phyloP scores from a whole-genome alignment of 352 stramenopile species.

The Globisporangium carolinianum region DNA sequence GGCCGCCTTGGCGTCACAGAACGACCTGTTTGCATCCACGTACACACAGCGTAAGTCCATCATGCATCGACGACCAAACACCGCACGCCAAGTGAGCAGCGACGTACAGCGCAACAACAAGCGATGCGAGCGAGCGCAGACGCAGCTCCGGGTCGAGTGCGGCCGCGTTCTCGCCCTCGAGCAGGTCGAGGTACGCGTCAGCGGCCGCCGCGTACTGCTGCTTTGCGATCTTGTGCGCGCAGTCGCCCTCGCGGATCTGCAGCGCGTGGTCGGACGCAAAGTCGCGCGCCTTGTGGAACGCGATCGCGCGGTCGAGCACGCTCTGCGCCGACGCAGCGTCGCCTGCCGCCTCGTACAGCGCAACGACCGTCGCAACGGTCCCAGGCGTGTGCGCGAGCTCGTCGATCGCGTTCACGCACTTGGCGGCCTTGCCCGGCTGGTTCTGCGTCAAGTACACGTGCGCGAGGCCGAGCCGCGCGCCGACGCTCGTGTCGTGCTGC shows the following conservation, averaged over 20 bases:
- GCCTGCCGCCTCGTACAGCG: slow-evolving; percentile 59
- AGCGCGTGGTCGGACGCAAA: slow-evolving; percentile 51
- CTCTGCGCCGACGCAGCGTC: slow-evolving; percentile 39
- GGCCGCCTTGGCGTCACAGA: slow-evolving; percentile 59
- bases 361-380: slow-evolving; percentile 75
- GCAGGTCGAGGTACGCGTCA: slow-evolving; percentile 53
- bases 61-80: slow-evolving; percentile 4
- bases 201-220: slow-evolving; percentile 66
- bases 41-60: not conserved
- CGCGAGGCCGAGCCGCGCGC: slow-evolving; percentile 56
- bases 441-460: slow-evolving; percentile 65
- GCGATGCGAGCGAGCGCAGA: slow-evolving; percentile 66
- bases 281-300: slow-evolving; percentile 42
- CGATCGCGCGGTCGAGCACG: slow-evolving; percentile 46
- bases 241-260: slow-evolving; percentile 75
- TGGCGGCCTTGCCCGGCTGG: slow-evolving; percentile 24
- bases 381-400: slow-evolving; percentile 55
- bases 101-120: slow-evolving; percentile 69
- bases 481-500: slow-evolving; percentile 39
- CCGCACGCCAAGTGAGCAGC: not conserved
- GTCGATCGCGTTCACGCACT: slow-evolving; percentile 56
- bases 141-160: slow-evolving; percentile 60
- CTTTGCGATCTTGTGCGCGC: slow-evolving; percentile 73
- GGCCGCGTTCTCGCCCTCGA: slow-evolving; percentile 56
- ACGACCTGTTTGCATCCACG: slow-evolving; percentile 34